Base-by-base conservation (phyloP, 306 rosid genomes). In the Comarum palustre region DNA sequence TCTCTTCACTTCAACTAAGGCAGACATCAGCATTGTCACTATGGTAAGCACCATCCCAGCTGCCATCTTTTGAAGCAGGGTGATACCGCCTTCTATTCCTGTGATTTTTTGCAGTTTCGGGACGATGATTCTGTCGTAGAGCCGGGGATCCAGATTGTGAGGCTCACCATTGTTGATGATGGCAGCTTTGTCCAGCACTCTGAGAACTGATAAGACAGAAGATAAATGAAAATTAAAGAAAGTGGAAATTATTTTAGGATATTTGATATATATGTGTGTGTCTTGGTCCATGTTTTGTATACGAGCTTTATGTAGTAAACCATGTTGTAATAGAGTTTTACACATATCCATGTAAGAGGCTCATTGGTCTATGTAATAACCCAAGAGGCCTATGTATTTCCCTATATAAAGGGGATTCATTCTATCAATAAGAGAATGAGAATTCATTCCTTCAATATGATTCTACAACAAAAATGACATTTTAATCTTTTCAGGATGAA, bases 181-280 rank as follows among this genome's bases (percentile, higher is more conserved):
- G 54, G 86, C 85, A 8, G 89, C 85, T 50, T 80, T 82, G 86
- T 85, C 83, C 13, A 80, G 42, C 9, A 80, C 65, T 32, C 81
- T 82, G 71, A 38, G 24, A 59, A 9, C 14, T 12, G 41, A 25
- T 14, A 13, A 19, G 27, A 38, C 17, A 6, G 16, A 36, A 25
- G 27, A 8, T 51, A 51, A 48, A 10, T 47, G 52, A 47, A 47
- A 16, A 51, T 51, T n/a, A 27, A 51, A 51, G 58, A 51, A 1
- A 20, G 58, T 51, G 27, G 27, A n/a, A 4, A n/a, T n/a, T n/a
- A n/a, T n/a, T n/a, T n/a, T n/a, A n/a, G n/a, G n/a, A n/a, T n/a
- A n/a, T n/a, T n/a, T n/a, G n/a, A n/a, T n/a, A n/a, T n/a, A n/a
- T n/a, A n/a, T n/a, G n/a, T n/a, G n/a, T n/a, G n/a, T n/a, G n/a